Evolutionary conservation across 176 grass and related monocot species (phyloP).

Genomic region (Phoenix roebelenii): DNA sequence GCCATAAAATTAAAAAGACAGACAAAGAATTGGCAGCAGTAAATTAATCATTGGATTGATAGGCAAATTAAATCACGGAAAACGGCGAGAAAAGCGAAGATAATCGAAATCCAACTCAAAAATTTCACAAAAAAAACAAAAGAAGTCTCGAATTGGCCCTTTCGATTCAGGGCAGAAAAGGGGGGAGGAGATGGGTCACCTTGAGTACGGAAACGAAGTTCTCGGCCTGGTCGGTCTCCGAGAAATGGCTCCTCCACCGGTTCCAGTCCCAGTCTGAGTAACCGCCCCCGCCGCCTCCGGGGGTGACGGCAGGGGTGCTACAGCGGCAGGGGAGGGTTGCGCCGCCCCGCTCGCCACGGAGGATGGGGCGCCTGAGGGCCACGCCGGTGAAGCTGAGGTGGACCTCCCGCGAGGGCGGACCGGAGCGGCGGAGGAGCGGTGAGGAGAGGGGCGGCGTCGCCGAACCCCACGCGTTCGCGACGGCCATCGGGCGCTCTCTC

Average conservation of each 20-base stretch:
- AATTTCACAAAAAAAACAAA: not conserved
- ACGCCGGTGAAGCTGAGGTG: not conserved
- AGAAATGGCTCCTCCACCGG: constrained; percentile 84
- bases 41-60: too few species aligned
- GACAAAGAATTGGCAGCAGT: too few species aligned
- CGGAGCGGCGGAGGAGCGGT: too few species aligned
- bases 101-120: not conserved
- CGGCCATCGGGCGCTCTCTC: too few species aligned
- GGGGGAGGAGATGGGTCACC: constrained; percentile 11
- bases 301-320: not conserved
- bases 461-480: too few species aligned
- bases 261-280: constrained; percentile 66
- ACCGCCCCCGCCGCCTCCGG: too few species aligned
- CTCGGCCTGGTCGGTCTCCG: constrained; percentile 75
- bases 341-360: not conserved
- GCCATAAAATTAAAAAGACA: too few species aligned
- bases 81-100: not conserved
- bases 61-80: too few species aligned
- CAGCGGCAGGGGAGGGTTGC: constrained; percentile 22
- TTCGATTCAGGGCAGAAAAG: too few species aligned
- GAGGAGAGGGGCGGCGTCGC: too few species aligned
- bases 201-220: constrained; percentile 68
- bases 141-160: too few species aligned
- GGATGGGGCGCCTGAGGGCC: not conserved
- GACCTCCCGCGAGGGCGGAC: too few species aligned